Base-by-base conservation (phyloP, 1,139 yeast species). In the Trichomonascaceae sp. region DNA sequence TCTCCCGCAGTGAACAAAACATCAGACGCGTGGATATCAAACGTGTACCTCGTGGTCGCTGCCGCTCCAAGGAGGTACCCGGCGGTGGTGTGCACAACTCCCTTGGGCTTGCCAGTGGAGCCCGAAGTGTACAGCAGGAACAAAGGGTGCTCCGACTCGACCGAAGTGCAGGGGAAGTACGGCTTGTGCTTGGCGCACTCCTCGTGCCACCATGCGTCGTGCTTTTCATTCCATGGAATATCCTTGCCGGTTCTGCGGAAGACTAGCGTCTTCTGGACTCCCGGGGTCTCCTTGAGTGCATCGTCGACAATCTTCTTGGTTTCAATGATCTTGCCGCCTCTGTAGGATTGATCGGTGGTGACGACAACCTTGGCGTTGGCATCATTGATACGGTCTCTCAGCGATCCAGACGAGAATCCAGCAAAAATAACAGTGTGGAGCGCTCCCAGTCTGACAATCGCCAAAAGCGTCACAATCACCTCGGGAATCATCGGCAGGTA, bases 1-100 rank as follows among this genome's bases (percentile, higher is more conserved):
- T 87, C 97, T 58, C 97, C 97, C 35, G 97, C 96, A 33, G 97
- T 87, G 68, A 89, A 89, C 68, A 89, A 87, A 35, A 79, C 71
- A 59, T 87, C 97, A 50, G 79, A 78, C 35, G 76, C 72, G 56
- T 84, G 94, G 36, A 87, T 70, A 59, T 89, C 97, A 56, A 87
- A 87, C 37, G 85, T 81, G 59, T 85, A 89, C 60, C 77, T 80
- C 38, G 95, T 81, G 39, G 97, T 82, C 62, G 85, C 62, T 35
- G 94, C 89, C 31, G 97, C 96, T 47, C 95, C 96, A 46, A 87
- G 68, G 46, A 87, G 69, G 65, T 78, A 87, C 43, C 97, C 97
- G 51, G 80, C 96, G 41, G 96, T 85, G 43, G 84, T 65, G 62
- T 87, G 97, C 44, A 84, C 93, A 46, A 87, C 93, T 64, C 97